Percentiles rank a stretch among this genome's conserved stretches.
Evolutionary conservation across 1,284 basidiomycete species (phyloP).

Genomic region (Ceratobasidium sp.): DNA sequence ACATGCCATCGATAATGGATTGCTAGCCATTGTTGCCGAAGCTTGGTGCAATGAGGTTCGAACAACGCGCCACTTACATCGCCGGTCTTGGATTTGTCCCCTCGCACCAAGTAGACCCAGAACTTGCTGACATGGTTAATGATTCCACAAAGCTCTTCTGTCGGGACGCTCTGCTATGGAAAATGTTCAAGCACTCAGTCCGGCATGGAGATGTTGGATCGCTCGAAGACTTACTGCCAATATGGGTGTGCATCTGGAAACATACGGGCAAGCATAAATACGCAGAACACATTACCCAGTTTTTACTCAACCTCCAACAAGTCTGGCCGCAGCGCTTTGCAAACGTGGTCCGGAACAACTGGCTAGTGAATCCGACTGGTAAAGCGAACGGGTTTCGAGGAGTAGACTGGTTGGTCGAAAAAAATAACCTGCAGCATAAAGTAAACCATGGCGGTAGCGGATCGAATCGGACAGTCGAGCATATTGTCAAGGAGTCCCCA

Average conservation of each 20-base stretch:
- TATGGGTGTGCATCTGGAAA: slow-evolving; percentile 57
- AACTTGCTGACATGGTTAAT: background rate
- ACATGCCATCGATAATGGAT: slow-evolving; percentile 57
- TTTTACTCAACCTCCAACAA: slow-evolving; percentile 33
- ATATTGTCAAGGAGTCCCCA: slow-evolving; percentile 18
- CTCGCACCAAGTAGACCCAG: background rate
- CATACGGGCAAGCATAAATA: slow-evolving; percentile 58
- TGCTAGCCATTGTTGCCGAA: slow-evolving; percentile 52
- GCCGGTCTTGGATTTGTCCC: slow-evolving; percentile 42
- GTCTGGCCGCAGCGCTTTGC: slow-evolving; percentile 30
- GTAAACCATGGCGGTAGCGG: slow-evolving; percentile 1
- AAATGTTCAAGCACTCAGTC: slow-evolving; percentile 56
- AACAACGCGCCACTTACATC: slow-evolving; percentile 48
- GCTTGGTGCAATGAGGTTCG: slow-evolving; percentile 50
- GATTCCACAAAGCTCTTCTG: slow-evolving; percentile 51
- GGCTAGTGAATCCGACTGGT: slow-evolving; percentile 55
- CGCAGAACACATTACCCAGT: slow-evolving; percentile 52
- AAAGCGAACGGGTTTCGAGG: slow-evolving; percentile 52
- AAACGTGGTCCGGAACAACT: slow-evolving; percentile 51
- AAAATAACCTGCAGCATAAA: slow-evolving; percentile 52
- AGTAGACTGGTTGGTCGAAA: slow-evolving; percentile 56
- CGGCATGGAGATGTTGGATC: slow-evolving; percentile 60
- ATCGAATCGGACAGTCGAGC: slow-evolving; percentile 5
- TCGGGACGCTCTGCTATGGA: slow-evolving; percentile 57
- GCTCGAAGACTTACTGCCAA: slow-evolving; percentile 54